Percentiles rank a stretch among this genome's conserved stretches.
phyloP scores from a whole-genome alignment of 1,139 yeast genomes.

The Meyerozyma carpophila region DNA sequence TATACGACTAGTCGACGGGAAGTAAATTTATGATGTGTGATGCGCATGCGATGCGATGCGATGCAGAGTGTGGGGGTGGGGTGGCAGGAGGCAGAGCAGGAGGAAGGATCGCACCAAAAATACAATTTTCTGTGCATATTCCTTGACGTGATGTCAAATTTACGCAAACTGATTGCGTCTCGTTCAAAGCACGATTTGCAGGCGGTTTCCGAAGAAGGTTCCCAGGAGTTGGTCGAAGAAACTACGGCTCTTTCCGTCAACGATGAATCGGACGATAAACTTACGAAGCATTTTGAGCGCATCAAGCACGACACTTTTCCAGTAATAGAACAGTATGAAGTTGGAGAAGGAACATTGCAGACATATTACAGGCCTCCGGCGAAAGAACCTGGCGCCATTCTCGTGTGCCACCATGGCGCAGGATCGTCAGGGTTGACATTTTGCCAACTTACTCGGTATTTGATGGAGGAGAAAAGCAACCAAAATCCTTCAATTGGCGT shows the following conservation, averaged over 20 bases:
- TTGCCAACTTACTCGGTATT: conserved; percentile 36
- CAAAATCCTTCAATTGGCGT: conserved; percentile 42
- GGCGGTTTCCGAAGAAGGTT: background rate
- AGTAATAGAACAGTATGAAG: conserved; percentile 8
- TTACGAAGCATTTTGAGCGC: background rate
- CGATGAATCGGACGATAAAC: background rate
- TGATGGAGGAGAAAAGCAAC: background rate
- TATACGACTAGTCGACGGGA: background rate
- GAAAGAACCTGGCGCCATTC: conserved; percentile 42
- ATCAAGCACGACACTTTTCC: conserved; percentile 9
- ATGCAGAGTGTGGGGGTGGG: background rate
- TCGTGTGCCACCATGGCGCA: conserved; percentile 88
- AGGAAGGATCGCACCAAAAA: background rate
- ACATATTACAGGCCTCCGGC: conserved; percentile 58
- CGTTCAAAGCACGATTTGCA: background rate
- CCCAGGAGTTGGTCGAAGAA: background rate
- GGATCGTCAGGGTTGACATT: conserved; percentile 85
- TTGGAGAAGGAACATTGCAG: conserved; percentile 35
- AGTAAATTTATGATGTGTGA: background rate
- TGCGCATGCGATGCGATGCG: background rate
- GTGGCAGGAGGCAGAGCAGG: too few species aligned
- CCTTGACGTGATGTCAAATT: background rate
- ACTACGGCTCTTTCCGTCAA: background rate
- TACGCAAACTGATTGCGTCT: background rate
- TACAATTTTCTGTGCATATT: background rate